Conservation (phyloP, 108 stramenopile genomes). For the Skeletonema marinoi region DNA sequence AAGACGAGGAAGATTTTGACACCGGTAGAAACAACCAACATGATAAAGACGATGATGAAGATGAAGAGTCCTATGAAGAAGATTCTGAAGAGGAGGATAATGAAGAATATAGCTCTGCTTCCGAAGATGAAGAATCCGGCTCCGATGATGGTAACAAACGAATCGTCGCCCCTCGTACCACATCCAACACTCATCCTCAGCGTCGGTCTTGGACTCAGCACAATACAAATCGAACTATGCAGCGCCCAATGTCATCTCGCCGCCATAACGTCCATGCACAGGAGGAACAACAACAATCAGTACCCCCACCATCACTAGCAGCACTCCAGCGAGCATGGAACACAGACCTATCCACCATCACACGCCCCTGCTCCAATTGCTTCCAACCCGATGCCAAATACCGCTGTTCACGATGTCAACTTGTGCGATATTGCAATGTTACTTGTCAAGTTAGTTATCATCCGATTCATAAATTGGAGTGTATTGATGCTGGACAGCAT, state of each 20-base stretch:
- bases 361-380: not conserved
- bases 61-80: not conserved
- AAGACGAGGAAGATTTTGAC: constrained; percentile 1
- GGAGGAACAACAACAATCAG: too few relatives aligned
- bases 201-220: too few relatives aligned
- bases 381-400: not conserved
- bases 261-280: too few relatives aligned
- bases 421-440: constrained; percentile 2
- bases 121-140: not conserved
- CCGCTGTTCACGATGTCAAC: constrained; percentile 1
- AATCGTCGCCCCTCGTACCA: not conserved
- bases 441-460: not conserved
- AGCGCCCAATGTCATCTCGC: too few relatives aligned
- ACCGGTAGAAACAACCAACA: not conserved
- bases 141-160: not conserved
- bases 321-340: constrained; percentile 1
- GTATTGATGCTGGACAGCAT: not conserved
- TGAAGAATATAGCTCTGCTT: not conserved
- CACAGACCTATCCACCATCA: not conserved
- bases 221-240: too few relatives aligned
- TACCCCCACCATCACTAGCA: not conserved
- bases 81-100: not conserved
- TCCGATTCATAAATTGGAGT: not conserved
- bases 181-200: not conserved
- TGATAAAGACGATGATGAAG: not conserved